A percentile compares a stretch with the other conserved stretches of the same genome.
phyloP scores from a whole-genome alignment of 768 basidiomycete species.

The Xerocomus potaroensis region DNA sequence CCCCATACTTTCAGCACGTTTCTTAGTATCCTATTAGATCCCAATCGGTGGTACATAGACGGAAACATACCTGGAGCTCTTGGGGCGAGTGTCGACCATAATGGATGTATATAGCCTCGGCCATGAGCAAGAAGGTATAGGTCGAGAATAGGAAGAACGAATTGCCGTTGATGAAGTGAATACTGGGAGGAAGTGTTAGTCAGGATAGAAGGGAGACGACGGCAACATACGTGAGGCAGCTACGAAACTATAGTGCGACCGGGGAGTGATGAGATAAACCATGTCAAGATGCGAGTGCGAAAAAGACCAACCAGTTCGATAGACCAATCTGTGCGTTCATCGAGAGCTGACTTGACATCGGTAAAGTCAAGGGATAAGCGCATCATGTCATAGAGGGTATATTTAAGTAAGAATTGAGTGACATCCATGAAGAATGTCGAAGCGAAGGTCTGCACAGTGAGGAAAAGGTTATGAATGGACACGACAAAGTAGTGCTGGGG shows the following conservation, averaged over 20 bases:
- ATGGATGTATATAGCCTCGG: constrained; percentile 14
- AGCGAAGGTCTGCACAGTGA: too few relatives aligned
- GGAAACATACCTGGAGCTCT: constrained; percentile 20
- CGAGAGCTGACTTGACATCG: constrained; percentile 16
- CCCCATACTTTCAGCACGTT: constrained; percentile 8
- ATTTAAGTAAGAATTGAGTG: background rate
- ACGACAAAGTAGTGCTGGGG: too few relatives aligned
- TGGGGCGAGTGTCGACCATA: constrained; percentile 20
- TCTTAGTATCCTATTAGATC: background rate
- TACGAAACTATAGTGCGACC: background rate
- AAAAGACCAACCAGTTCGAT: constrained; percentile 17
- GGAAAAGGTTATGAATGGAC: too few relatives aligned
- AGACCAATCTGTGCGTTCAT: constrained; percentile 18
- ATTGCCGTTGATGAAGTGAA: background rate
- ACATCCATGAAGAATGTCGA: too few relatives aligned
- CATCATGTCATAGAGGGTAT: constrained; percentile 17
- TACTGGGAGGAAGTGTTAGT: background rate
- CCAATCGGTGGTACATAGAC: background rate
- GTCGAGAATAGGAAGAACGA: constrained; percentile 11
- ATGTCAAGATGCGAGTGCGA: too few relatives aligned
- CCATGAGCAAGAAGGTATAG: constrained; percentile 5
- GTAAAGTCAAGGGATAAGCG: constrained; percentile 16
- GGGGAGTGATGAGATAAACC: too few relatives aligned
- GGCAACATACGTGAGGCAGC: constrained; percentile 10
- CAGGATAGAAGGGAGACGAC: background rate